phyloP scores from a whole-genome alignment of 257 asterid genomes.

The Cruciata laevipes region DNA sequence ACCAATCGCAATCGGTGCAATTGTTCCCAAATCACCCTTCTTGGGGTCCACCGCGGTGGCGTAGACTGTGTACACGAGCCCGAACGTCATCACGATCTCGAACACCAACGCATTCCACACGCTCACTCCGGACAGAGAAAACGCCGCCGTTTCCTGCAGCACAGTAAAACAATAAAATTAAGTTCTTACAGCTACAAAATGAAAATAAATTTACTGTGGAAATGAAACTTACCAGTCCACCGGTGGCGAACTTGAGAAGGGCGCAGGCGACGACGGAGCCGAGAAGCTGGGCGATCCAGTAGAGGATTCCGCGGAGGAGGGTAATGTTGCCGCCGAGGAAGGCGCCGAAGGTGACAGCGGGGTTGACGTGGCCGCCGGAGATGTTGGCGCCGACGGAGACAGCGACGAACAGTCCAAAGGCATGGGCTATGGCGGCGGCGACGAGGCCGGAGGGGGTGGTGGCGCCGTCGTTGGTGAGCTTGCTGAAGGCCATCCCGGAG shows the following conservation, averaged over 20 bases:
- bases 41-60: constrained; percentile 52
- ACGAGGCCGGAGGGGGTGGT: constrained; percentile 30
- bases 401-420: constrained; percentile 29
- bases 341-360: constrained; percentile 36
- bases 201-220: too few species aligned
- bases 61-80: constrained; percentile 42
- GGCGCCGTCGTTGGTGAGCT: constrained; percentile 23
- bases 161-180: not conserved
- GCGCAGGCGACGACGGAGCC: constrained; percentile 30
- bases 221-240: constrained; percentile 28
- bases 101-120: constrained; percentile 29
- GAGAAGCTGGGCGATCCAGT: constrained; percentile 38
- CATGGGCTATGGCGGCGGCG: constrained; percentile 28
- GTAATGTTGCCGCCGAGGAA: constrained; percentile 34
- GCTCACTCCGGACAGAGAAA: constrained; percentile 35
- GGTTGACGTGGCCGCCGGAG: constrained; percentile 36
- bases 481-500: constrained; percentile 33
- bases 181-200: not conserved
- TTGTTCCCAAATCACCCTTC: constrained; percentile 37
- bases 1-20: constrained; percentile 46
- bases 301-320: constrained; percentile 34
- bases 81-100: constrained; percentile 44
- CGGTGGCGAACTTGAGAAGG: constrained; percentile 30
- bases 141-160: constrained; percentile 26
- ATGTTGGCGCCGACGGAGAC: constrained; percentile 28